Evolutionary conservation across 116 monocot species (phyloP), one percentile per base, ranked within the genome.

Genomic region (Iris pallida): DNA sequence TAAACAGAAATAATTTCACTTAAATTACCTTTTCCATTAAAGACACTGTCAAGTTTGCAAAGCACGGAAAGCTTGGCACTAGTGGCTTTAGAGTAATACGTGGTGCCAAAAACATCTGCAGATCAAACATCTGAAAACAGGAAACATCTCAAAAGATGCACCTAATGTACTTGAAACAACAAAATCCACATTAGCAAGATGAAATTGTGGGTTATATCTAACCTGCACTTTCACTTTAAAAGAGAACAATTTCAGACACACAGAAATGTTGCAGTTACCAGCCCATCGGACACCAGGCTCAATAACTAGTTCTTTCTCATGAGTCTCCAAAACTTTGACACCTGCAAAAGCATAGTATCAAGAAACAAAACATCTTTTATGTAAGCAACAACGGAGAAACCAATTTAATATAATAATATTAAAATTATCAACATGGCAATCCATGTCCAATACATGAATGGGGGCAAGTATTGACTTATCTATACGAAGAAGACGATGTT

Each of bases 61-160:
- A 95, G 66, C 95, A 95, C 54, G 95, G 95, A 77, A 95, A 89
- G 64, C 86, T 86, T 65, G 95, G 89, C 8, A 95, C 89, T 47
- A 95, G 85, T 0, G 95, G 92, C 64, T 95, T 95, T 57, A 95
- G 68, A 49, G 88, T 91, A 8, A 95, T 48, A 47, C 95, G 91
- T 57, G 86, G 88, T 52, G 76, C 42, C 63, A 84, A 61, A 64
- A 75, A 82, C 70, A 91, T 63, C 73, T 91, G 86, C 20, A 91
- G 72, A 75, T 91, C 88, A 20, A 80, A 14, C 30, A 95, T 52
- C 95, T 95, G 79, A 54, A 66, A 76, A 55, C 16, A 46, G 8
- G 68, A 30, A 42, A 75, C 11, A 5, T 11, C 11, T 14, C 14
- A 16, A 49, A 30, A 63, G 47, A 8, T 40, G n/a, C 0, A 30